These are phyloP conservation scores for Leishmania tropica DNA, from an alignment of 208 protist species.

Conservation along the genomic window DNA sequence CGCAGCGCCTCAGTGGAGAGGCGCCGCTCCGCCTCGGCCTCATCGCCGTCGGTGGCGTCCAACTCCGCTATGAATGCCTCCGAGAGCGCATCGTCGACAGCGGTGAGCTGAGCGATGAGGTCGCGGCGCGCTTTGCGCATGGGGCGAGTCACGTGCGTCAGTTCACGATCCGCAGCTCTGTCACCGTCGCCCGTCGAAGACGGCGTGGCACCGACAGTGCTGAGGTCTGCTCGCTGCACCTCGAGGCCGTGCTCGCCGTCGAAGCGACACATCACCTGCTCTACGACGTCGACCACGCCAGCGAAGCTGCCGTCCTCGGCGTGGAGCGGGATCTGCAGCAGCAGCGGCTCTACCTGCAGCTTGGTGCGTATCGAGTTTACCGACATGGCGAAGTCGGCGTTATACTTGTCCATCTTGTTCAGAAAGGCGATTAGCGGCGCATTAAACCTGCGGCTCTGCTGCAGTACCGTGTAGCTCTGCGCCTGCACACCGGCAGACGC, in stretches of 20 bases:
- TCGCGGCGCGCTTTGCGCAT: constrained; percentile 46
- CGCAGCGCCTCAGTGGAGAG: constrained; percentile 57
- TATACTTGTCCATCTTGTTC: constrained; percentile 97
- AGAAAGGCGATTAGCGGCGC: constrained; percentile 91
- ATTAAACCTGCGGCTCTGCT: constrained; percentile 83
- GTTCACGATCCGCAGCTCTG: constrained; percentile 31
- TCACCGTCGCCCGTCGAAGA: neutral
- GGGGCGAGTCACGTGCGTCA: constrained; percentile 42
- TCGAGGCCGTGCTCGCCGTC: constrained; percentile 56
- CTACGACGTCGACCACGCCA: constrained; percentile 89
- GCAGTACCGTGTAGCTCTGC: constrained; percentile 91
- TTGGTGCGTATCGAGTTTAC: constrained; percentile 80
- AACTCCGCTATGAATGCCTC: constrained; percentile 67
- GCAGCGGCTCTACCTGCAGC: constrained; percentile 80
- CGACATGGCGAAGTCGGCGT: constrained; percentile 79
- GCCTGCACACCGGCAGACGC: constrained; percentile 95
- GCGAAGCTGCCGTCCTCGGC: constrained; percentile 76
- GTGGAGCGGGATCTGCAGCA: constrained; percentile 91
- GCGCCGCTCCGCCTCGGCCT: constrained; percentile 59
- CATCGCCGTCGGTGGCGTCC: constrained; percentile 76
- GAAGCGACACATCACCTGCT: constrained; percentile 69
- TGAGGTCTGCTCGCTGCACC: constrained; percentile 27
- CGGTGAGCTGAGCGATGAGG: constrained; percentile 70
- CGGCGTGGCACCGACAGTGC: neutral
- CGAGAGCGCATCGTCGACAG: constrained; percentile 66